Evolutionary conservation across 1,139 yeast species (phyloP), one percentile per base, ranked within the genome.

Genomic region (Kodamaea arcana): DNA sequence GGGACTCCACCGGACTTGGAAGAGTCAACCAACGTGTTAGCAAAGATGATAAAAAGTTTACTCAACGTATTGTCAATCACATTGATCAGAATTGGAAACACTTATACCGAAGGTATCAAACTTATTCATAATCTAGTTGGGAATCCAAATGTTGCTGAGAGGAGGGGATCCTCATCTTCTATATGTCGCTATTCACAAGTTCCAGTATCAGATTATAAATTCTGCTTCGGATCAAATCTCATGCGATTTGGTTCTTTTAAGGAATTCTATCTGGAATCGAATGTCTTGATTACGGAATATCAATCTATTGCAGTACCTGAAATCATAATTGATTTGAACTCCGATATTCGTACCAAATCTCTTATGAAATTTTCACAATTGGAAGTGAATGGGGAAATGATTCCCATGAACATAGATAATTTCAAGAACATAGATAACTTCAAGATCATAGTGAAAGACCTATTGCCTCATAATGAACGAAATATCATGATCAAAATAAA

Each of bases 321-420:
- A 12, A 39, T 54, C 5, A 34, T 44, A 3, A 37, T 58, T 3
- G 52, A 53, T 29, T 27, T 56, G 12, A 45, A 41, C 42, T 51
- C 51, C 30, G 48, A 51, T 5, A 37, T 45, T 23, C 51, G 50
- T 17, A 48, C 57, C 11, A 46, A 47, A 34, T 45, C 47, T 10
- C 35, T 48, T 30, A 54, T 54, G 6, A 24, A 25, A 21, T 49
- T 56, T 24, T 42, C 41, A 21, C 45, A 47, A 26, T 41, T 62
- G 11, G 67, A 60, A 31, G 48, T 50, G 12, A 51, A 54, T 36
- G 65, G 62, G 1, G 42, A 41, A 25, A 31, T 48, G 27, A 26
- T 39, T 7, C 31, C 43, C 3, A 15, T 42, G 17, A 24, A 33
- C n/a, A n/a, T n/a, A n/a, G n/a, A n/a, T n/a, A n/a, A n/a, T n/a